phyloP scores from a whole-genome alignment of 2,329 filamentous ascomycete species.

The Parastagonospora nodorum region DNA sequence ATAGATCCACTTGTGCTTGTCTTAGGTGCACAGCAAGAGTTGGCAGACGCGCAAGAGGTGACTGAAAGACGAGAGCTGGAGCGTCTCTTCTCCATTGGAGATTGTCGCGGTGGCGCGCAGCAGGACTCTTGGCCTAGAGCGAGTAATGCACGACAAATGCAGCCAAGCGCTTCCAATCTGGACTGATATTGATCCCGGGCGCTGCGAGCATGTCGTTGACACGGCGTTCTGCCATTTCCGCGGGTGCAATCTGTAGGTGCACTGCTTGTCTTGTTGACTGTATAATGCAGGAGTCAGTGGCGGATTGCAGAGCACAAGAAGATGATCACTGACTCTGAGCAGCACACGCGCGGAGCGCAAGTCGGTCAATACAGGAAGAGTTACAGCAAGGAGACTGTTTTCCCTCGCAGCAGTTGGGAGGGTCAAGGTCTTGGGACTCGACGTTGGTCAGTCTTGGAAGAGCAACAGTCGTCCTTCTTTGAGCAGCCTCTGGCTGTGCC shows the following conservation, averaged over 20 bases:
- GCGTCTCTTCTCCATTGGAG: background rate
- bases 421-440: background rate
- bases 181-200: conserved; percentile 1
- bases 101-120: conserved; percentile 3
- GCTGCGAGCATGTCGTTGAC: background rate
- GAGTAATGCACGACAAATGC: background rate
- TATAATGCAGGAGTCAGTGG: background rate
- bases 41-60: background rate
- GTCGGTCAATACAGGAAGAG: conserved; percentile 6
- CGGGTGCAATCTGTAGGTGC: background rate
- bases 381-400: conserved; percentile 8
- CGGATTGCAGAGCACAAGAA: background rate
- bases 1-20: background rate
- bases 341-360: conserved; percentile 6
- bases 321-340: background rate
- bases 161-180: background rate
- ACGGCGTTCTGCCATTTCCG: conserved; percentile 1
- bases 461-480: conserved; percentile 4
- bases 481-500: background rate
- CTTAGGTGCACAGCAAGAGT: conserved; percentile 4
- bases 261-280: background rate
- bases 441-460: background rate
- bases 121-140: conserved; percentile 8
- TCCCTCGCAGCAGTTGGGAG: conserved; percentile 8
- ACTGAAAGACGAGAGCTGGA: background rate